Base-by-base conservation (phyloP, 805 yeast genomes). In the Starmerella geochares region DNA sequence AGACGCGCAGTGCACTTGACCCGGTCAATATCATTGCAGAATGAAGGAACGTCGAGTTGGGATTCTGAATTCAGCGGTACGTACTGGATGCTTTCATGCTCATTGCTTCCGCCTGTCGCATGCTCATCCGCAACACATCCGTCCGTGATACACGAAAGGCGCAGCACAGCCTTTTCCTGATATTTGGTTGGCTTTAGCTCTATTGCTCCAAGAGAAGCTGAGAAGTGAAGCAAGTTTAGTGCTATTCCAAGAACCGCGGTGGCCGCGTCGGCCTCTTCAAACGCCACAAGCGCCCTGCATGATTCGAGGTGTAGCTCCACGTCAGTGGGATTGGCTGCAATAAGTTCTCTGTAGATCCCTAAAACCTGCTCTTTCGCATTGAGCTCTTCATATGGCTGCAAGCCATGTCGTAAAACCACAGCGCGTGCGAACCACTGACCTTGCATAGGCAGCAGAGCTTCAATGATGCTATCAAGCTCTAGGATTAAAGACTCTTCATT, bases 251-350 rank as follows among this genome's bases (percentile, higher is more conserved):
- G 48, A 7, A 41, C 27, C 8, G 56, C 58, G 16, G 52, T 49
- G 6, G 67, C 62, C 21, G 47, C 45, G 3, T 52, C 56, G 2
- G 63, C 63, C 27, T 67, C 62, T n/a, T 59, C 65, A 49, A 64
- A 61, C 17, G 66, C 53, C 5, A 62, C 53, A 32, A 60, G 58
- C 2, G 67, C 68, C 57, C 88, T 74, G 3, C 92, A 80, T 41
- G 70, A 67, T 63, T 90, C 97, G 50, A 86, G 65, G 55, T 78
- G 75, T 61, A 69, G 82, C 0, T 72, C 56, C 6, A 76, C 65
- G 16, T 27, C 33, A 3, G n/a, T 31, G 74, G 70, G 8, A 81
- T 50, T 9, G 47, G 69, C 62, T 49, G 67, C 13, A 17, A 33
- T 50, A 4, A 60, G 57, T 5, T 54, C 57, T 7, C 59, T 63